Evolutionary conservation across 768 basidiomycete genomes (phyloP).

Genomic region (Dioszegia hungarica): DNA sequence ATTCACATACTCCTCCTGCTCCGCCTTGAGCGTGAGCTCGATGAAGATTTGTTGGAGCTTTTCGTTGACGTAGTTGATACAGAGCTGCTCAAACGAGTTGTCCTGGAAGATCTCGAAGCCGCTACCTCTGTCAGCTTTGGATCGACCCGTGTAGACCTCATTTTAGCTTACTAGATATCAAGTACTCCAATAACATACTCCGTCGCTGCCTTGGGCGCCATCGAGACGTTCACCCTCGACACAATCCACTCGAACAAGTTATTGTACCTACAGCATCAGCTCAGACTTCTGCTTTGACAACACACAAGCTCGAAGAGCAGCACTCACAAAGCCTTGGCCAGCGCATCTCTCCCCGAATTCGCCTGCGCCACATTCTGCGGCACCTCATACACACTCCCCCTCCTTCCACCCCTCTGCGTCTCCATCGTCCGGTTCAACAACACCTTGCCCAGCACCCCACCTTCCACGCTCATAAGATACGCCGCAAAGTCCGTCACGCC

Average conservation of each 20-base stretch:
- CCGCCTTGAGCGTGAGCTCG: conserved; percentile 95
- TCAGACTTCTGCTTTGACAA: too few species aligned
- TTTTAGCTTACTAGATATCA: conserved; percentile 68
- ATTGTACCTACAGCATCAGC: conserved; percentile 60
- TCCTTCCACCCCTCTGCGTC: conserved; percentile 82
- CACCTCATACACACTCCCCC: conserved; percentile 88
- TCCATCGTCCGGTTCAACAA: conserved; percentile 81
- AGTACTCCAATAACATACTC: conserved; percentile 89
- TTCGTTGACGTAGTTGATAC: conserved; percentile 99
- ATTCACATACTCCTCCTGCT: conserved; percentile 97
- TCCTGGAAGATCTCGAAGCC: conserved; percentile 92
- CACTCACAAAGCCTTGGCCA: conserved; percentile 73
- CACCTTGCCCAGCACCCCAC: conserved; percentile 74
- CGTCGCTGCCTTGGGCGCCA: conserved; percentile 73
- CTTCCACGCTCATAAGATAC: conserved; percentile 86
- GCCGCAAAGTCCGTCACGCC: conserved; percentile 91
- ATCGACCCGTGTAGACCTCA: background rate
- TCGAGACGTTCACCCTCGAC: conserved; percentile 86
- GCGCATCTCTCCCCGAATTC: conserved; percentile 76
- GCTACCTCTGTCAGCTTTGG: conserved; percentile 23
- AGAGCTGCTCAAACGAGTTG: conserved; percentile 63
- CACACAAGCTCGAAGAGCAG: background rate
- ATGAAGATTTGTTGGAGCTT: conserved; percentile 99
- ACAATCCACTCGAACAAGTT: conserved; percentile 99
- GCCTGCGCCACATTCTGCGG: conserved; percentile 89